Percentiles rank a stretch among this genome's conserved stretches.
phyloP scores from a whole-genome alignment of 2,329 filamentous ascomycete genomes.

The Verticillium albo-atrum region DNA sequence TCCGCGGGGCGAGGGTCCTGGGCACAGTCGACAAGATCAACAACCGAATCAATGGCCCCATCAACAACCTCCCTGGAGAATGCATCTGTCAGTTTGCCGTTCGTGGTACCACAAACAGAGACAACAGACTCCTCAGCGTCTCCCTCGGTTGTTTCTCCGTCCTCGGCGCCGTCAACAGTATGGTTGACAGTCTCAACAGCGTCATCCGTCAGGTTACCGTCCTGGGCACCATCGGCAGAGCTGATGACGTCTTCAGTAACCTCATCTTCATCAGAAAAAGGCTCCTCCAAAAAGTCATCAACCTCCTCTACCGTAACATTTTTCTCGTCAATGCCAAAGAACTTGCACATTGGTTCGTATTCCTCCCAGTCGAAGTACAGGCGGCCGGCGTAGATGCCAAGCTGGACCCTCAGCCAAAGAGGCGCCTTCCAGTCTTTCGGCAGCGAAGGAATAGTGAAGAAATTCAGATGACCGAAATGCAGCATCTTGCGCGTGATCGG shows the following conservation, averaged over 20 bases:
- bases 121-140: too few relatives aligned
- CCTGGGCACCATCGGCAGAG: background rate
- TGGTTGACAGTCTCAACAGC: too few relatives aligned
- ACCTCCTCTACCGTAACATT: too few relatives aligned
- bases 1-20: too few relatives aligned
- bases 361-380: constrained; percentile 55
- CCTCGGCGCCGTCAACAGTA: too few relatives aligned
- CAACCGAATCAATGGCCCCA: too few relatives aligned
- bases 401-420: constrained; percentile 48
- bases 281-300: constrained; percentile 1
- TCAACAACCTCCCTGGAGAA: too few relatives aligned
- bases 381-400: constrained; percentile 57
- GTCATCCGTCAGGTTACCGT: background rate
- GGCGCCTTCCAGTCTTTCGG: constrained; percentile 37
- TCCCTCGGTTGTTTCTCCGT: too few relatives aligned
- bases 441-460: constrained; percentile 45
- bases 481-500: constrained; percentile 58
- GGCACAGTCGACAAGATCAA: too few relatives aligned
- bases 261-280: background rate
- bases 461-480: constrained; percentile 50
- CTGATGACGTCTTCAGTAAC: background rate
- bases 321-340: constrained; percentile 25
- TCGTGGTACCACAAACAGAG: too few relatives aligned
- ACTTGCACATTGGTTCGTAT: constrained; percentile 24
- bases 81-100: too few relatives aligned